phyloP scores from a whole-genome alignment of 306 rosid species.

The Citrullus mucosospermus region DNA sequence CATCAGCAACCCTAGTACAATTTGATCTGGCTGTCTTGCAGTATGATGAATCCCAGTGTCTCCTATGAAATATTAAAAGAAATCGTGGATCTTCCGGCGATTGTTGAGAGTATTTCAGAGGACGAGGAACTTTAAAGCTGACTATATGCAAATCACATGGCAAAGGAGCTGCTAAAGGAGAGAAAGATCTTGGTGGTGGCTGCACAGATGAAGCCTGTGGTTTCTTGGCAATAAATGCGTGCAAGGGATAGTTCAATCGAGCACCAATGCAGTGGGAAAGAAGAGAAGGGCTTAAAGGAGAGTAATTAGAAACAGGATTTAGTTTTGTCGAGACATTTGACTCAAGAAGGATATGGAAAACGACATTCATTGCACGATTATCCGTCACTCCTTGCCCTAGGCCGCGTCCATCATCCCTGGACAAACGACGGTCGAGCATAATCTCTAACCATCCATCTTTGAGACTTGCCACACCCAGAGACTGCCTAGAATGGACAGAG shows the following conservation, averaged over 20 bases:
- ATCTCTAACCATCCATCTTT: constrained; percentile 87
- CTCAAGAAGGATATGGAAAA: constrained; percentile 72
- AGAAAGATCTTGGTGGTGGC: constrained; percentile 59
- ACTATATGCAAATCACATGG: constrained; percentile 96
- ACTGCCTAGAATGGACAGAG: constrained; percentile 82
- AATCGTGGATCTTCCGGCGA: constrained; percentile 46
- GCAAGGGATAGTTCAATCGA: constrained; percentile 80
- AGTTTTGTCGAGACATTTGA: constrained; percentile 45
- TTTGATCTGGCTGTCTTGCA: constrained; percentile 72
- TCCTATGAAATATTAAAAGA: constrained; percentile 54
- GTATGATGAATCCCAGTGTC: constrained; percentile 73
- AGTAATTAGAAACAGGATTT: constrained; percentile 37
- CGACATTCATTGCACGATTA: constrained; percentile 69
- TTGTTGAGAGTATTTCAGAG: constrained; percentile 50
- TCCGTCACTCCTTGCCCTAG: constrained; percentile 97
- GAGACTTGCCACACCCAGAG: constrained; percentile 90
- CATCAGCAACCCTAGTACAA: constrained; percentile 53
- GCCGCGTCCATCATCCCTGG: constrained; percentile 92
- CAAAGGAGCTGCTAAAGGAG: constrained; percentile 62
- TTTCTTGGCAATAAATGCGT: constrained; percentile 69
- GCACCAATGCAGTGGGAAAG: constrained; percentile 60
- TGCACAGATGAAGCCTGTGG: constrained; percentile 35
- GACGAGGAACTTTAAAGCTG: constrained; percentile 81
- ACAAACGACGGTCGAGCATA: constrained; percentile 92
- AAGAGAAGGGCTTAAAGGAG: constrained; percentile 67